Percentiles rank a stretch among this genome's conserved stretches.
phyloP scores from a whole-genome alignment of 306 rosid species.

The Quercus gilva region DNA sequence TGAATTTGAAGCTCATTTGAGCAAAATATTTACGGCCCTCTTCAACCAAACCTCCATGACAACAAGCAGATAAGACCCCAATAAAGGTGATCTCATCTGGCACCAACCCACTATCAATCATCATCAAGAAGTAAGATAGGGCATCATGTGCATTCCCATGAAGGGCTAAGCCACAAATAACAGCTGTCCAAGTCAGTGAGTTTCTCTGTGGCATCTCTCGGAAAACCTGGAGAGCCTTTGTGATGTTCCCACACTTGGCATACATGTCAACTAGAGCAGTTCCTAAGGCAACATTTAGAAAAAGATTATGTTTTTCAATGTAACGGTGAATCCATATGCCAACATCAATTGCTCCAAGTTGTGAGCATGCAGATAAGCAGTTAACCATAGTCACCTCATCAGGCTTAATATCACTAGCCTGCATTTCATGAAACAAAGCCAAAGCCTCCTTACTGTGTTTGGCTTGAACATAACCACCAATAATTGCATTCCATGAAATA shows the following conservation, averaged over 20 bases:
- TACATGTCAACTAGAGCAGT: slow-evolving; percentile 87
- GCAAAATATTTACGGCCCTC: slow-evolving; percentile 64
- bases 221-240: slow-evolving; percentile 67
- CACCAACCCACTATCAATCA: slow-evolving; percentile 55
- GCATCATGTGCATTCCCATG: slow-evolving; percentile 65
- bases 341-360: slow-evolving; percentile 74
- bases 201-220: slow-evolving; percentile 61
- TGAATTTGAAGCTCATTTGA: slow-evolving; percentile 50
- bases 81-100: slow-evolving; percentile 85
- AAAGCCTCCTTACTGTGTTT: slow-evolving; percentile 71
- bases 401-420: slow-evolving; percentile 50
- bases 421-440: slow-evolving; percentile 81
- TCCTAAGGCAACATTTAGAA: slow-evolving; percentile 61
- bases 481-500: slow-evolving; percentile 84
- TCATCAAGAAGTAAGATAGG: slow-evolving; percentile 54
- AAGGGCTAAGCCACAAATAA: slow-evolving; percentile 72
- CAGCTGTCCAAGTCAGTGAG: slow-evolving; percentile 82
- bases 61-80: slow-evolving; percentile 84
- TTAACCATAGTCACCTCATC: slow-evolving; percentile 64
- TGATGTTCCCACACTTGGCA: slow-evolving; percentile 76
- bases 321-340: slow-evolving; percentile 84
- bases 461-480: slow-evolving; percentile 73
- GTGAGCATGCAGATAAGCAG: slow-evolving; percentile 81
- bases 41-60: slow-evolving; percentile 81
- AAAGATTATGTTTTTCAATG: slow-evolving; percentile 44